Evolutionary conservation across 495 filamentous ascomycete genomes (phyloP), one percentile per base, ranked within the genome.

Genomic region (Xylaria telfairii): DNA sequence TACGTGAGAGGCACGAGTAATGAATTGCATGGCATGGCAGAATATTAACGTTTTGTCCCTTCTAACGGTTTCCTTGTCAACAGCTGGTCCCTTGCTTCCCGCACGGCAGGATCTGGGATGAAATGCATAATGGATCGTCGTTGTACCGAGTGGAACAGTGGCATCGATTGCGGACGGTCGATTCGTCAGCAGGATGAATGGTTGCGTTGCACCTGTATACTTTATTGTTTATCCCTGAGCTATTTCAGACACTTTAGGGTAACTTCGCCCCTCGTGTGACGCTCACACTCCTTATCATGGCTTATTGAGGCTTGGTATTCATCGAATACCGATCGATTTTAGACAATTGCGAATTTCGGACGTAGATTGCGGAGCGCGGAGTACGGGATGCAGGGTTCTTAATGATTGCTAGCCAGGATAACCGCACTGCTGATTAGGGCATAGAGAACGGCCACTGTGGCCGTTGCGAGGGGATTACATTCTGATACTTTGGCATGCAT

Each of bases 81-180:
- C 5, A 54, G 19, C 44, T 65, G 15, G 44, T 21, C 49, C 64
- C 51, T 67, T 67, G 65, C 65, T 44, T 67, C 65, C 65, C 65
- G 65, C 65, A 57, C 65, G 65, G 65, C 65, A 59, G 49, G 65
- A 67, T 57, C 26, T 59, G 49, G 65, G 51, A 67, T 46, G 49
- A 57, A n/a, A 19, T 59, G 49, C 65, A 67, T 53, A 59, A 46
- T 44, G 65, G 47, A 59, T 67, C 65, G 46, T n/a, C 26, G 65
- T n/a, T 4, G 24, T 42, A 8, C 39, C 30, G 47, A 34, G 34
- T 26, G 34, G 1, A 28, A 51, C 44, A 54, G 28, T 66, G 21
- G n/a, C 63, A 66, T 53, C 12, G 17, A 26, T 41, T 30, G 30
- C 44, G 24, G 62, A 49, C 39, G 4, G 24, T 41, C 24, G 37